Evolutionary conservation across 257 asterid genomes (phyloP).

Genomic region (Haberlea rhodopensis): DNA sequence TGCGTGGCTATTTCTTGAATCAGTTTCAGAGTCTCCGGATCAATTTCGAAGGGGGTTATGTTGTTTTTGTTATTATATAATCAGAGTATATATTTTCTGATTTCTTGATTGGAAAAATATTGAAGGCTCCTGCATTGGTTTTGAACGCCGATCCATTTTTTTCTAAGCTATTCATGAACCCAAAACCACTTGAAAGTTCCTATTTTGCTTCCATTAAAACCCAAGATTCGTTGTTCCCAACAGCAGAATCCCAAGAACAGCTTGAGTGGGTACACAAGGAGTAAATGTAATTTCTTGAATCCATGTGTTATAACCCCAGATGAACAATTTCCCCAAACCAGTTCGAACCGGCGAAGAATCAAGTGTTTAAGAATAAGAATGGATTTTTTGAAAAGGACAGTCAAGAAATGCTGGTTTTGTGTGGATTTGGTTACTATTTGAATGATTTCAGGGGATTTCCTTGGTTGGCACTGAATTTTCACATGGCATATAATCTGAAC

Average conservation of each 20-base stretch:
- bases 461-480: conserved; percentile 81
- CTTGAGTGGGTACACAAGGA: conserved; percentile 29
- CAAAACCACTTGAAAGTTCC: conserved; percentile 13
- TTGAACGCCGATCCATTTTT: conserved; percentile 28
- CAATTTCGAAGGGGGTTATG: background rate
- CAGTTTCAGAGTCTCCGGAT: background rate
- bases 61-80: background rate
- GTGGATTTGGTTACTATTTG: conserved; percentile 85
- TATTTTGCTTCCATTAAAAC: conserved; percentile 21
- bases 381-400: conserved; percentile 39
- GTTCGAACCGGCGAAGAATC: conserved; percentile 23
- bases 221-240: conserved; percentile 28
- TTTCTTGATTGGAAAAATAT: conserved; percentile 10
- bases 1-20: background rate
- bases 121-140: conserved; percentile 43
- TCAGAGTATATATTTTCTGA: background rate
- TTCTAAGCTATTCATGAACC: conserved; percentile 21
- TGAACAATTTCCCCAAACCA: conserved; percentile 26
- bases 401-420: conserved; percentile 55
- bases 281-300: conserved; percentile 25
- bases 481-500: conserved; percentile 60
- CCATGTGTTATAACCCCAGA: conserved; percentile 29
- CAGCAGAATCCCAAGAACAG: conserved; percentile 34
- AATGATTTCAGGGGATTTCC: conserved; percentile 92
- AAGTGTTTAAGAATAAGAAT: conserved; percentile 28